Conservation (phyloP, 208 protist genomes). For the Crithidia thermophila region DNA sequence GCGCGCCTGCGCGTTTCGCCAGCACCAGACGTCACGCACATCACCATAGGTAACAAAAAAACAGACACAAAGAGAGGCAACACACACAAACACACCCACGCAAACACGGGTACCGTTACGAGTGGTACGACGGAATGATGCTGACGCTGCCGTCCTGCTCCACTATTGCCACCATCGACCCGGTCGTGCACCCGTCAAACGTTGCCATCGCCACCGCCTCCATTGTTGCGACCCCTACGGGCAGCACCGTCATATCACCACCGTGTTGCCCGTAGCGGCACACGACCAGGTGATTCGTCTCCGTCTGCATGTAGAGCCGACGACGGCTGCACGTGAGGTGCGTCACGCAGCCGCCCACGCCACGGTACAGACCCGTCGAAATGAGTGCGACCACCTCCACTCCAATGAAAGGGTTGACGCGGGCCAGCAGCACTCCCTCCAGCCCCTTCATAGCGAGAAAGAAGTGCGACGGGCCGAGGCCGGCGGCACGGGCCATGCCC, state of each 20-base stretch:
- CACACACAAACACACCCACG: constrained; percentile 6
- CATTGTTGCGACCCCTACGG: constrained; percentile 65
- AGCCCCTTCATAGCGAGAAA: constrained; percentile 49
- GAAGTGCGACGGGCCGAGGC: constrained; percentile 67
- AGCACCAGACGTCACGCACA: not conserved
- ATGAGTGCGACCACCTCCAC: constrained; percentile 69
- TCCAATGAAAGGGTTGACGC: constrained; percentile 60
- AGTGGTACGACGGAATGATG: constrained; percentile 79
- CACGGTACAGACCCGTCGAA: constrained; percentile 64
- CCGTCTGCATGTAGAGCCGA: constrained; percentile 65
- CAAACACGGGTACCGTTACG: constrained; percentile 20
- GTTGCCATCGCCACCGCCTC: constrained; percentile 43
- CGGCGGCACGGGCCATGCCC: constrained; percentile 42
- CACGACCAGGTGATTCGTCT: constrained; percentile 80
- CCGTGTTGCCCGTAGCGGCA: constrained; percentile 58
- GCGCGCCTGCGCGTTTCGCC: no score
- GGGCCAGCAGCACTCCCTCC: constrained; percentile 72
- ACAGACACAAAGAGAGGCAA: constrained; percentile 9
- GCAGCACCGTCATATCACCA: constrained; percentile 51
- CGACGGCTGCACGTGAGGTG: constrained; percentile 55
- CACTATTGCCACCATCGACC: constrained; percentile 71
- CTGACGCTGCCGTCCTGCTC: constrained; percentile 56
- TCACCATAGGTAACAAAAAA: not conserved
- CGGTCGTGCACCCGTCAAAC: constrained; percentile 54
- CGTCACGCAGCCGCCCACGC: constrained; percentile 67